phyloP scores from a whole-genome alignment of 805 yeast genomes.

The Kuraishia capsulata region DNA sequence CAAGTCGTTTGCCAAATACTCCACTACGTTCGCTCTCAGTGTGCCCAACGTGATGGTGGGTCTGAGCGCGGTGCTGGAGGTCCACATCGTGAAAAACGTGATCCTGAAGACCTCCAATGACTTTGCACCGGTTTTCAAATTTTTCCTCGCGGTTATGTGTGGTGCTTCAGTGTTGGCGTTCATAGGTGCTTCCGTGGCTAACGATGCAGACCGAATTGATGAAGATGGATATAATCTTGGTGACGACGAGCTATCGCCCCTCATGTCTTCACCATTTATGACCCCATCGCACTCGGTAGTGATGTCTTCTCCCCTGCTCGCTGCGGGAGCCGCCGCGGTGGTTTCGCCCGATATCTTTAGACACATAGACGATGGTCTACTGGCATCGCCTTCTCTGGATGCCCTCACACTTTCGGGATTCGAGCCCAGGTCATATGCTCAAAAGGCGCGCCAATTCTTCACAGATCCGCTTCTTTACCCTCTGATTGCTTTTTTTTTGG shows the following conservation, averaged over 20 bases:
- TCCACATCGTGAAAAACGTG: slow-evolving; percentile 15
- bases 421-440: slow-evolving; percentile 4
- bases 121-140: slow-evolving; percentile 9
- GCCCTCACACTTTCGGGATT: background rate
- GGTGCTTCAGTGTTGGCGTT: slow-evolving; percentile 9
- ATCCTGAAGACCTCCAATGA: slow-evolving; percentile 9
- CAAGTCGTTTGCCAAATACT: slow-evolving; percentile 54
- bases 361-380: slow-evolving; percentile 15
- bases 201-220: slow-evolving; percentile 15
- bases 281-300: background rate
- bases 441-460: slow-evolving; percentile 18
- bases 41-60: slow-evolving; percentile 50
- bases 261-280: background rate
- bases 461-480: slow-evolving; percentile 58
- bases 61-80: slow-evolving; percentile 14
- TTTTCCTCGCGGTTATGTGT: slow-evolving; percentile 1
- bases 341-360: slow-evolving; percentile 12
- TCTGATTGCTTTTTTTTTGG: slow-evolving; percentile 50
- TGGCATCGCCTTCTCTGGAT: slow-evolving; percentile 12
- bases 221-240: too few species aligned
- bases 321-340: slow-evolving; percentile 19
- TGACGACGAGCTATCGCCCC: background rate
- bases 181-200: slow-evolving; percentile 20
- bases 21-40: slow-evolving; percentile 73
- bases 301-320: slow-evolving; percentile 19